phyloP scores from a whole-genome alignment of 148 eudicot genomes.

The Rhododendron vialii region DNA sequence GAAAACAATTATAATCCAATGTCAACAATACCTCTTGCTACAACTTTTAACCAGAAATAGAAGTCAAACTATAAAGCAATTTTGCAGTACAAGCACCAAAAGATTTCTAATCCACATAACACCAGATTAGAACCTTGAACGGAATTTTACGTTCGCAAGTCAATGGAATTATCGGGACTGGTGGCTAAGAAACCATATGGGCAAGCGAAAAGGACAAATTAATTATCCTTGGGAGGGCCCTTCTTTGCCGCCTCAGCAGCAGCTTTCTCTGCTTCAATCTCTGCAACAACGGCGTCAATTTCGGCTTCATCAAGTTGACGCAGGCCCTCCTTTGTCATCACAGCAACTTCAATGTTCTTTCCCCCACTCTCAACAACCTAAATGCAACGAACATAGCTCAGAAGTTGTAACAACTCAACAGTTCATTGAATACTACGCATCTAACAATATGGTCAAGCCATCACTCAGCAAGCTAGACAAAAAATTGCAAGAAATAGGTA shows the following conservation, averaged over 20 bases:
- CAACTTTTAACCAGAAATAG: background rate
- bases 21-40: background rate
- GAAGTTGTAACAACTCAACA: background rate
- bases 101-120: background rate
- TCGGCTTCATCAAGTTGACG: conserved; percentile 91
- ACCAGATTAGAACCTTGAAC: background rate
- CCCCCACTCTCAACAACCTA: conserved; percentile 99
- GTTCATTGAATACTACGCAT: background rate
- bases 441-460: background rate
- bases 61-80: background rate
- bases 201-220: background rate
- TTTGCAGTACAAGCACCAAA: background rate
- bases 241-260: conserved; percentile 77
- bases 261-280: conserved; percentile 95
- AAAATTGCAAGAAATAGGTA: background rate
- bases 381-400: conserved; percentile 3
- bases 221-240: conserved; percentile 64
- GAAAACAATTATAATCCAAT: background rate
- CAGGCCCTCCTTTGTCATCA: conserved; percentile 89
- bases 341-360: conserved; percentile 94
- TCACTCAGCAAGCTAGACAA: background rate
- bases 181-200: background rate
- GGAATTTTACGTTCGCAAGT: background rate
- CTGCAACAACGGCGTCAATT: conserved; percentile 91
- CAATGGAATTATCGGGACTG: background rate